A percentile compares a stretch with the other conserved stretches of the same genome.
Conservation (phyloP, 2,329 filamentous ascomycete species). For the Sclerotinia glacialis region DNA sequence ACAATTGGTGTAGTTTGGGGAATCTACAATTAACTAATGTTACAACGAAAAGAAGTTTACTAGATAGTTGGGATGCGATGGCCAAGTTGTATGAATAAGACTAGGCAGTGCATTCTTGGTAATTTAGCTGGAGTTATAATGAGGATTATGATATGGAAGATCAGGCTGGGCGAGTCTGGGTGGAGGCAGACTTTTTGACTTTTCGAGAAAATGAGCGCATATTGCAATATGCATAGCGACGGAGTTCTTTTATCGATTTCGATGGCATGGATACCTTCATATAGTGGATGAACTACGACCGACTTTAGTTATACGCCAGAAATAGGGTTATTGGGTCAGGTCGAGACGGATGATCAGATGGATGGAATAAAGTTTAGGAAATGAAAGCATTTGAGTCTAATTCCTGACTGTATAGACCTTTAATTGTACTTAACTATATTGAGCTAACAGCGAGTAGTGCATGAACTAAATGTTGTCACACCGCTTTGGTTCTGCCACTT, state of each 20-base stretch:
- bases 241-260: slow-evolving; percentile 25
- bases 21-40: slow-evolving; percentile 31
- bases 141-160: neutral
- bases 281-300: neutral
- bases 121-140: neutral
- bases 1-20: slow-evolving; percentile 60
- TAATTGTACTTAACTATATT: no score
- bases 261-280: neutral
- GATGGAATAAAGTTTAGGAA: neutral
- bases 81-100: slow-evolving; percentile 27
- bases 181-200: neutral
- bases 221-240: slow-evolving; percentile 30
- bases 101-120: neutral
- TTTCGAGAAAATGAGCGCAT: neutral
- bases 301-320: neutral
- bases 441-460: no score
- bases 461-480: neutral
- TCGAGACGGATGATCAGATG: neutral
- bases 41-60: slow-evolving; percentile 30
- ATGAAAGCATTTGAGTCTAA: neutral
- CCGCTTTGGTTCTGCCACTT: neutral
- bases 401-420: no score
- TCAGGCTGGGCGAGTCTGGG: neutral
- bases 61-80: slow-evolving; percentile 32
- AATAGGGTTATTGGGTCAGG: neutral